phyloP scores from a whole-genome alignment of 768 basidiomycete species.

The Tremella yokohamensis region DNA sequence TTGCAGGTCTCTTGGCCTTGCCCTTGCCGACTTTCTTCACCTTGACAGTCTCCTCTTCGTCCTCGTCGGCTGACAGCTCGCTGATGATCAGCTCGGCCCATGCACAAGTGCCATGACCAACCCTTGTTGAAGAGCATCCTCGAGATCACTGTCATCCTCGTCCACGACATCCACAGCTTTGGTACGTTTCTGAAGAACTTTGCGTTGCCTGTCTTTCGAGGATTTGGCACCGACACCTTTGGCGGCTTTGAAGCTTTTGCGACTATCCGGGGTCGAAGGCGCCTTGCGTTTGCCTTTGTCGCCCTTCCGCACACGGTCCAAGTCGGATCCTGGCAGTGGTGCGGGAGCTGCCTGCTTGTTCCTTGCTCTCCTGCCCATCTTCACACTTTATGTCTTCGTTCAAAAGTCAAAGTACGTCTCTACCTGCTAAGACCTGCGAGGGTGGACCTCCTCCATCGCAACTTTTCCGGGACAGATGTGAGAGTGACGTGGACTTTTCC shows the following conservation, averaged over 20 bases:
- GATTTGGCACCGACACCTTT: constrained; percentile 15
- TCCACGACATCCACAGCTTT: constrained; percentile 39
- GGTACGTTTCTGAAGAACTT: constrained; percentile 17
- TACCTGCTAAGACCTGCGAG: background rate
- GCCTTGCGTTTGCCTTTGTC: constrained; percentile 41
- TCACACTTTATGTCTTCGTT: background rate
- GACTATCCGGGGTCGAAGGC: constrained; percentile 22
- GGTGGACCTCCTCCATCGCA: background rate
- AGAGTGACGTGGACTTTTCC: background rate
- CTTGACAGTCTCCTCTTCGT: constrained; percentile 40
- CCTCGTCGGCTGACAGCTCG: constrained; percentile 42
- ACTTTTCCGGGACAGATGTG: constrained; percentile 2
- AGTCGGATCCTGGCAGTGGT: constrained; percentile 42
- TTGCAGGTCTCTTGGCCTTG: constrained; percentile 22
- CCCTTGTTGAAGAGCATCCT: constrained; percentile 42
- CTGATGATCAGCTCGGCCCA: constrained; percentile 21
- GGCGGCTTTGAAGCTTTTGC: constrained; percentile 29
- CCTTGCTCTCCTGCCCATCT: constrained; percentile 48
- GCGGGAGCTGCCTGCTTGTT: constrained; percentile 46
- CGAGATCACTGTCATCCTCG: constrained; percentile 44
- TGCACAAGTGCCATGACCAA: constrained; percentile 16
- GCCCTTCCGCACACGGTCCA: constrained; percentile 20
- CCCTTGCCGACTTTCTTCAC: constrained; percentile 37
- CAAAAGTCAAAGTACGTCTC: background rate
- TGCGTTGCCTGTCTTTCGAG: constrained; percentile 16